Evolutionary conservation across 2,329 filamentous ascomycete species (phyloP), one percentile per base, ranked within the genome.

Genomic region (Lasiodiplodia sp.): DNA sequence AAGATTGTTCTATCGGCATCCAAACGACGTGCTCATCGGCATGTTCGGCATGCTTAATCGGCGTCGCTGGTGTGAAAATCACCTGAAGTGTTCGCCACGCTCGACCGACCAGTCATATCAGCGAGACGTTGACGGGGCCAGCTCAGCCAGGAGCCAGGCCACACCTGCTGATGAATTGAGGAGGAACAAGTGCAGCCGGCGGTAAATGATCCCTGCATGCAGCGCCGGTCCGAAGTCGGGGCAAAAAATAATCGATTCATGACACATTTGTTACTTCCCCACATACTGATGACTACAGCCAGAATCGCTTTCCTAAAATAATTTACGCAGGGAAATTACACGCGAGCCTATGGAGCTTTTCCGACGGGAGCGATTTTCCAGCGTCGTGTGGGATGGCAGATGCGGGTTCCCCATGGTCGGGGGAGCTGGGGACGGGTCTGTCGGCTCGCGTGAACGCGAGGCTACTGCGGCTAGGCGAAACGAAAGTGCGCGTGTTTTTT

Each of bases 41-140:
- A 67, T 67, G n/a, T 60, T 67, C 65, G 65, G 65, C 65, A 60
- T 52, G 21, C 28, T 18, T 2, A 4, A 52, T 51, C 60, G 60
- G 60, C 60, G 28, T 51, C n/a, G 11, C 60, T 57, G 18, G 18
- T 34, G 44, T 28, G 60, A 52, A 25, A 6, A 64, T 64, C 60
- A 52, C 60, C 60, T 64, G 60, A 64, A 64, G 31, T 47, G 31
- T 52, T 63, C 58, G 58, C 58, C 44, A 63, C 58, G 18, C 25
- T 40, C 18, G 14, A n/a, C 18, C 18, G 58, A n/a, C 58, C 58
- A 51, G 40, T 63, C 58, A 63, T 63, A 60, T 60, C 21, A 21
- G 21, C 21, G 37, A 23, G 23, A 44, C 31, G 25, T 38, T 40
- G 58, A 62, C 16, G 23, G 28, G 16, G 8, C 52, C 52, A 31